Evolutionary conservation across 169 alveolate genomes (phyloP).

Genomic region (Babesia divergens): DNA sequence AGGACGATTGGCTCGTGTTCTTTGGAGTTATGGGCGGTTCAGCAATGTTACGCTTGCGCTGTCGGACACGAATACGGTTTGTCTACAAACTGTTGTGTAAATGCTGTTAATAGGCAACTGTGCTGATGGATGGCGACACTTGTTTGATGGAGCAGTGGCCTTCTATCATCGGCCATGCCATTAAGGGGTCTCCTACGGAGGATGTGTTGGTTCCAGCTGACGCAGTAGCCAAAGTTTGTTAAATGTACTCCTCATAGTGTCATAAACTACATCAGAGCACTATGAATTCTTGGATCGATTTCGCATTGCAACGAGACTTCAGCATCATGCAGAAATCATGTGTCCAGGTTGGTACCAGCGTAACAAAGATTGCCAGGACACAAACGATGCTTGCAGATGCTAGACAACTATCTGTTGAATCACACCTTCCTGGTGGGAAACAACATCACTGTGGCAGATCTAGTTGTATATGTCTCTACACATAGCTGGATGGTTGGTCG

Average conservation of each 20-base stretch:
- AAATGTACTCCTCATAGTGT: no score
- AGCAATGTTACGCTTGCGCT: constrained; percentile 11
- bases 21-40: constrained; percentile 26
- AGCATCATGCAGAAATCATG: constrained; percentile 25
- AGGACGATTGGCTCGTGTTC: constrained; percentile 35
- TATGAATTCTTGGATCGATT: constrained; percentile 56
- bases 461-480: constrained; percentile 48
- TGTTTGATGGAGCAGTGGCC: constrained; percentile 45
- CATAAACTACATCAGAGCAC: background rate
- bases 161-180: constrained; percentile 7
- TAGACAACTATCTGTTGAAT: constrained; percentile 28
- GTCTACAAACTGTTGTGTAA: background rate
- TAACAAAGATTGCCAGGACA: background rate
- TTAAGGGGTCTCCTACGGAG: constrained; percentile 21
- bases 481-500: constrained; percentile 47
- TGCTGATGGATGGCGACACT: constrained; percentile 14
- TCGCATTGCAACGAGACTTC: constrained; percentile 46
- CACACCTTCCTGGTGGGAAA: constrained; percentile 54
- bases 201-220: constrained; percentile 35
- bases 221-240: constrained; percentile 33
- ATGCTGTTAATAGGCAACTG: background rate
- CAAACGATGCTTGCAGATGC: constrained; percentile 5
- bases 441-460: constrained; percentile 51
- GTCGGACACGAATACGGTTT: constrained; percentile 7
- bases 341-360: constrained; percentile 21